Evolutionary conservation across 768 basidiomycete species (phyloP), one percentile per base, ranked within the genome.

Genomic region (Scleroderma citrinum): DNA sequence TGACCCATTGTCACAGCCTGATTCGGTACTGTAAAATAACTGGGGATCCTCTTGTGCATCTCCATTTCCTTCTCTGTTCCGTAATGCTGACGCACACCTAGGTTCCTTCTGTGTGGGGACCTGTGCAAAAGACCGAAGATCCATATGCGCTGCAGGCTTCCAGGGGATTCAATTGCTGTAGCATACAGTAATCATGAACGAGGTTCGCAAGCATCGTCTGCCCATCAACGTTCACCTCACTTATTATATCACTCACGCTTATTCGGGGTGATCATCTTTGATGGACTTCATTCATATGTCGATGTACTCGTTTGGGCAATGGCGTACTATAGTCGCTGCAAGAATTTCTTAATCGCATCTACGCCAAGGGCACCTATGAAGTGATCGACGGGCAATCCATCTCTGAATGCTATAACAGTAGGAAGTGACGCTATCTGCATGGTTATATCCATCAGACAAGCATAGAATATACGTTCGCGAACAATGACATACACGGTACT

Each of bases 21-120:
- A 86, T 89, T 50, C 75, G 78, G 50, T 85, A 83, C 59, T 85
- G 84, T 73, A 82, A 85, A 64, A 77, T 77, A 20, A 87, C 85
- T 29, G 80, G 75, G 57, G 87, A 89, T 60, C 78, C 80, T 56
- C 77, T 85, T 44, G 81, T 82, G 51, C 58, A 77, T 70, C 31
- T 23, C 26, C 30, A 2, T 46, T 35, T 53, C 48, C 50, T n/a
- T 35, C 13, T 35, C 34, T 47, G 30, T 45, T 24, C 34, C 44
- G 19, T 13, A 54, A 29, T 8, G 26, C 26, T 29, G 26, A 29
- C 26, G 51, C 24, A 17, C 60, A 45, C 61, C 24, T 59, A 93
- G 87, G 86, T 95, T 42, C 93, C 94, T 21, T 92, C 89, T 17
- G 91, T 99, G 1, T 99, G 96, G 96, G 96, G 96, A 12, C 85